Base-by-base conservation (phyloP, 2,329 filamentous ascomycete genomes). In the Sphaerulina populicola region DNA sequence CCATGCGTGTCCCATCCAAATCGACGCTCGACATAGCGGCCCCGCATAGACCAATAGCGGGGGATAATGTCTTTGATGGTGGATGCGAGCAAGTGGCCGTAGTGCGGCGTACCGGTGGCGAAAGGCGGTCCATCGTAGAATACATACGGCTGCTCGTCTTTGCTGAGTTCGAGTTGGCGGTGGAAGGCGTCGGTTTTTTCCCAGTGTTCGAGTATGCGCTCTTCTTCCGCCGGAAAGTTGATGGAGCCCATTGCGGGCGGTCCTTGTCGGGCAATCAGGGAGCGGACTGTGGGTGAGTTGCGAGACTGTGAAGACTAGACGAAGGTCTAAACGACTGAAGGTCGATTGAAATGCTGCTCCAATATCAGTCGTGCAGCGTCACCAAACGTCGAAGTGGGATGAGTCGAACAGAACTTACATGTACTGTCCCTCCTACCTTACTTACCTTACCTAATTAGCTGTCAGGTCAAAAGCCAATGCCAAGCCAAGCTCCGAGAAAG, bases 31-130 rank as follows among this genome's bases (percentile, higher is more conserved):
- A 96, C 90, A 73, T 94, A 86, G 66, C 83, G 87, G 12, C 91
- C 91, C 68, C 94, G 94, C 90, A 95, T 95, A 46, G 89, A 89
- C 88, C 90, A 96, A 71, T 96, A 97, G 61, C 91, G 78, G 7
- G 91, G 89, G 60, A 97, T 94, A 54, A 95, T 93, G 69, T 96
- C 91, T 71, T 97, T 96, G 74, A 96, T 95, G 44, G 90, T 96
- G 15, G 88, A 94, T 35, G 91, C 86, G 59, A 94, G 77, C 47
- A 94, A 73, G 71, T 94, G 88, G 51, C 83, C 80, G 63, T 85
- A 83, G 68, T 85, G 82, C 38, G 80, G 80, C 53, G 80, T 74
- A 35, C 79, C 79, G 6, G 73, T 76, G 15, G 73, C 71, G 60
- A 77, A 76, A 1, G 73, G 74, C 39, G 77, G 77, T 49, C 85